Base-by-base conservation (phyloP, 176 grass and related monocot species). In the Saccharum officinarum region DNA sequence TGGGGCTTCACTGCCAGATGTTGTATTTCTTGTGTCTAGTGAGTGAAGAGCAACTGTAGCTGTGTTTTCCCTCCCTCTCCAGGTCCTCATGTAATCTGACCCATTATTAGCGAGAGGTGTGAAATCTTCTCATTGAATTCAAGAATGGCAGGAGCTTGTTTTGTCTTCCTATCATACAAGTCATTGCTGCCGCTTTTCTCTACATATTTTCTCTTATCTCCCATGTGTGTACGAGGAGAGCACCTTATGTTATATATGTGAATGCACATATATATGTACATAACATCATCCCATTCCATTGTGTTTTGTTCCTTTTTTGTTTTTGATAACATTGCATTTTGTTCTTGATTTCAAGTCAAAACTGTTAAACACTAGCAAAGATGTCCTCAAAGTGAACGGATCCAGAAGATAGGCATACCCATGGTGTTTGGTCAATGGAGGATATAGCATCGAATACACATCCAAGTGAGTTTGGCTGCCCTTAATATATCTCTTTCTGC, bases 1-100 rank as follows among this genome's bases (percentile, higher is more conserved):
- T 65, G 91, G 89, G 40, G 83, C 96, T 40, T 95, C 93, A 26
- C 69, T 95, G 55, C 91, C 93, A 14, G 80, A 89, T 74, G 71
- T 47, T 73, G 71, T 74, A 47, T 47, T 73, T 18, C 44, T 74
- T 2, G 71, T 74, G 44, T 74, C 46, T 33, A 74, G 71, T 74
- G 71, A 74, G 26, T 74, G 45, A 74, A 26, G 25, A 49, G 26
- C 25, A 20, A 50, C 44, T 33, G 44, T 25, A 13, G 7, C 18
- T 81, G 44, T 8, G 13, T 45, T 47, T 68, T 5, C 64, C 44
- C 42, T 50, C 28, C 18, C 39, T 20, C 77, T 52, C n/a, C 33
- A 4, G 11, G 37, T 49, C 71, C 26, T 18, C 71, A 25, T 69
- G 61, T 80, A 67, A 67, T 16, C 4, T 49, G 42, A 80, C 62